phyloP scores from a whole-genome alignment of 1,284 basidiomycete genomes.

The Schizophyllum commune region DNA sequence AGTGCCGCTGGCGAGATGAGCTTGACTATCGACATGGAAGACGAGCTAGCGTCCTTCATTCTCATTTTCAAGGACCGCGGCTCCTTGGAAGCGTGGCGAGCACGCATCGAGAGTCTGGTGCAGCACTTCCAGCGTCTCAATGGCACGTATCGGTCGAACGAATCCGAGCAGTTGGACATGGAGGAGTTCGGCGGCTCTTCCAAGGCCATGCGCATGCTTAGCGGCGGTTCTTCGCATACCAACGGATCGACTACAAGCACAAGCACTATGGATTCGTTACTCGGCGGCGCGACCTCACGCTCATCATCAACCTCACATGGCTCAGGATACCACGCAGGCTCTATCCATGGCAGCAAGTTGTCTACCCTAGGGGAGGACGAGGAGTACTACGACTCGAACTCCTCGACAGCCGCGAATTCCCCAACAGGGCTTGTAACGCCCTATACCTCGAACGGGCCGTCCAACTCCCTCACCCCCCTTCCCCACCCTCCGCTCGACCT shows the following conservation, averaged over 20 bases:
- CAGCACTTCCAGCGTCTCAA: slow-evolving; percentile 52
- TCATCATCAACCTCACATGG: slow-evolving; percentile 67
- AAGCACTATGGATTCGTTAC: slow-evolving; percentile 29
- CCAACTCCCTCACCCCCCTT: slow-evolving; percentile 71
- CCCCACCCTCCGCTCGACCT: slow-evolving; percentile 87
- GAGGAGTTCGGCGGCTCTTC: slow-evolving; percentile 71
- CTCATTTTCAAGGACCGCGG: slow-evolving; percentile 88
- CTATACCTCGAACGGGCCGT: slow-evolving; percentile 65
- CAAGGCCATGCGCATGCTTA: slow-evolving; percentile 72
- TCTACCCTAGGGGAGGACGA: slow-evolving; percentile 23
- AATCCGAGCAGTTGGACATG: slow-evolving; percentile 37
- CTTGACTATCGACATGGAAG: slow-evolving; percentile 92
- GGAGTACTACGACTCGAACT: slow-evolving; percentile 10
- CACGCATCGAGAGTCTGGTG: slow-evolving; percentile 71
- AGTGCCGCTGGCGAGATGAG: slow-evolving; percentile 75
- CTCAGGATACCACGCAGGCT: slow-evolving; percentile 25
- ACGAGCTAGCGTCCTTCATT: slow-evolving; percentile 92
- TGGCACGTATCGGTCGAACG: slow-evolving; percentile 20
- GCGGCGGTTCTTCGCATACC: slow-evolving; percentile 31
- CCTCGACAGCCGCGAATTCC: slow-evolving; percentile 25
- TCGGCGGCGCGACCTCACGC: slow-evolving; percentile 50
- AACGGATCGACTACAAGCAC: not conserved
- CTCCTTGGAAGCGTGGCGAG: slow-evolving; percentile 84
- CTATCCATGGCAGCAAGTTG: slow-evolving; percentile 16
- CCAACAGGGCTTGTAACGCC: slow-evolving; percentile 61